Percentiles rank a stretch among this genome's conserved stretches.
Evolutionary conservation across 345 rosid species (phyloP).

Genomic region (Hibiscus tridactylites): DNA sequence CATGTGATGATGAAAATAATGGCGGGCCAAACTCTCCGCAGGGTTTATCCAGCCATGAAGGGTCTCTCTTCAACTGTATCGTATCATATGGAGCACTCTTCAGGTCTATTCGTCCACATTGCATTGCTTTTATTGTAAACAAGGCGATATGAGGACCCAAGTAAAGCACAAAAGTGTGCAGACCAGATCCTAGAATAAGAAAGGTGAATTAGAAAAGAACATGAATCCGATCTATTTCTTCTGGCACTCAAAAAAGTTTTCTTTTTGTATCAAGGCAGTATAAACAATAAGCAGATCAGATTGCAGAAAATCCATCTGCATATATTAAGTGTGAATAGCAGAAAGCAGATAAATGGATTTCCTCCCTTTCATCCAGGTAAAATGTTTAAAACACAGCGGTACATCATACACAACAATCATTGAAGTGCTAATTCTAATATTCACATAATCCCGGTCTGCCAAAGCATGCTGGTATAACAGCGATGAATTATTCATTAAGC

Average conservation of each 20-base stretch:
- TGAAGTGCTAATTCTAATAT: neutral
- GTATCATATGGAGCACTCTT: constrained; percentile 97
- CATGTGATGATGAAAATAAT: constrained; percentile 40
- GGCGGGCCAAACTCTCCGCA: constrained; percentile 83
- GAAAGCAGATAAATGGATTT: neutral
- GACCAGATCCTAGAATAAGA: constrained; percentile 72
- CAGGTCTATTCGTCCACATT: constrained; percentile 85
- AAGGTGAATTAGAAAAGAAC: neutral
- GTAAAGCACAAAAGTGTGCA: constrained; percentile 97
- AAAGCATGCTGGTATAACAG: neutral
- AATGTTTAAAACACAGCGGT: neutral
- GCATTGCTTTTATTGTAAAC: constrained; percentile 88
- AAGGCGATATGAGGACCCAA: constrained; percentile 95
- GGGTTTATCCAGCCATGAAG: constrained; percentile 91
- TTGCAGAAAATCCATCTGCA: no score
- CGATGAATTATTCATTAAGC: neutral
- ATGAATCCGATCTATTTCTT: neutral
- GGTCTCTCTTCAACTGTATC: constrained; percentile 65
- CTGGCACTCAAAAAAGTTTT: neutral
- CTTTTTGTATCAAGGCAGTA: neutral
- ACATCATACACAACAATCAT: neutral
- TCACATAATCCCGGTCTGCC: neutral
- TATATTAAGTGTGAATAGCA: no score
- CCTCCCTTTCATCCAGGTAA: neutral
- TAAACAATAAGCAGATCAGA: no score